Evolutionary conservation across 2,329 filamentous ascomycete genomes (phyloP).

Genomic region (Pseudocercospora eumusae): DNA sequence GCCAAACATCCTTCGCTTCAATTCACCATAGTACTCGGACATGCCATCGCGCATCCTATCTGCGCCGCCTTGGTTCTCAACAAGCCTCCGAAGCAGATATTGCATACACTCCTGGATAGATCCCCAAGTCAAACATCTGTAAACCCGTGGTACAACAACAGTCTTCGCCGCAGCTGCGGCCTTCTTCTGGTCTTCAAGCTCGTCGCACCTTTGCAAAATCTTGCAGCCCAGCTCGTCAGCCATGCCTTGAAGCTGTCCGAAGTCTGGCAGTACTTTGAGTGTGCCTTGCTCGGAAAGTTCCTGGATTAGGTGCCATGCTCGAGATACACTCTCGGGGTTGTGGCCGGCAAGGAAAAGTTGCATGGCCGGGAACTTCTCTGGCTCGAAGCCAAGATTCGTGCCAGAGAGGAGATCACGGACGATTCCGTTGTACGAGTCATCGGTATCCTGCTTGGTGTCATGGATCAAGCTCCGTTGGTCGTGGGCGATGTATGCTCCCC

Average conservation of each 20-base stretch:
- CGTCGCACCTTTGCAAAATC: slow-evolving; percentile 27
- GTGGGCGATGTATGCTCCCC: slow-evolving; percentile 56
- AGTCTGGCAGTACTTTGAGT: slow-evolving; percentile 28
- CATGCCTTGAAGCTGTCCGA: slow-evolving; percentile 38
- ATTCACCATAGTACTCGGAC: slow-evolving; percentile 2
- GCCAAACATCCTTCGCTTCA: slow-evolving; percentile 6
- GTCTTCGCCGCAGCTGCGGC: slow-evolving; percentile 9
- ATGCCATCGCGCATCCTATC: slow-evolving; percentile 24
- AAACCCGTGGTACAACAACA: slow-evolving; percentile 28
- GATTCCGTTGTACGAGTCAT: slow-evolving; percentile 34
- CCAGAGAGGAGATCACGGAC: slow-evolving; percentile 30
- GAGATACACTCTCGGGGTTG: slow-evolving; percentile 30
- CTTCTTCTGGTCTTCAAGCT: slow-evolving; percentile 16
- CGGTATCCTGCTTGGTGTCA: slow-evolving; percentile 35
- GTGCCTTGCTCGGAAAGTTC: slow-evolving; percentile 23
- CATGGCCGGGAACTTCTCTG: slow-evolving; percentile 29
- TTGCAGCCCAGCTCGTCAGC: slow-evolving; percentile 35
- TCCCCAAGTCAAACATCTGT: slow-evolving; percentile 37
- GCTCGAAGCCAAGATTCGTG: slow-evolving; percentile 30
- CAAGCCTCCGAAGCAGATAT: slow-evolving; percentile 33
- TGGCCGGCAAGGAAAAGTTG: slow-evolving; percentile 38
- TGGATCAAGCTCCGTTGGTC: slow-evolving; percentile 41
- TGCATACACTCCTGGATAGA: slow-evolving; percentile 37
- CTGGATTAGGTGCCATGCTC: slow-evolving; percentile 25
- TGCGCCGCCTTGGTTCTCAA: slow-evolving; percentile 35